These are phyloP conservation scores for Bocquillonia castaneifolia DNA, from an alignment of 441 rosid genomes.

Conservation along the genomic window DNA sequence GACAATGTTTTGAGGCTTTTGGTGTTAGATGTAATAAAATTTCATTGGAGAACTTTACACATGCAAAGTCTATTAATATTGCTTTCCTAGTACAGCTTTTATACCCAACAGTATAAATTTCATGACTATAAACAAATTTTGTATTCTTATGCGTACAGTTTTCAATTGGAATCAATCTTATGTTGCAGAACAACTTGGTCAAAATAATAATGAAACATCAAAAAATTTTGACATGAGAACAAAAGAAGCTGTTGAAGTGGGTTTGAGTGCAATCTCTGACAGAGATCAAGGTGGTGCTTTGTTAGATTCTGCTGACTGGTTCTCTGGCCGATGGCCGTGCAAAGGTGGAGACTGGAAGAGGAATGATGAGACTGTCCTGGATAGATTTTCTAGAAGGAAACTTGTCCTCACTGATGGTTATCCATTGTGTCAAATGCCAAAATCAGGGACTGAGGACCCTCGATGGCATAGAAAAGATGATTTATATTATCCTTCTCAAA, in stretches of 20 bases:
- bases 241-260: conserved; percentile 40
- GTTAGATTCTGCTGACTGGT: conserved; percentile 67
- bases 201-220: conserved; percentile 35
- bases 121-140: conserved; percentile 18
- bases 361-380: conserved; percentile 70
- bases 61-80: no score
- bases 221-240: conserved; percentile 33
- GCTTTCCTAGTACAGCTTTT: no score
- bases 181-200: conserved; percentile 32
- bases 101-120: background rate
- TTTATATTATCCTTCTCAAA: conserved; percentile 66
- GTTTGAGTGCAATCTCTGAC: conserved; percentile 34
- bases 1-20: background rate
- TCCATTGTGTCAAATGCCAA: conserved; percentile 91
- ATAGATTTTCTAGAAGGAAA: conserved; percentile 58
- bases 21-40: background rate
- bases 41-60: background rate
- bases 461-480: conserved; percentile 88
- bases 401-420: conserved; percentile 89
- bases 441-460: conserved; percentile 88
- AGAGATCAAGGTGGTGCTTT: conserved; percentile 38
- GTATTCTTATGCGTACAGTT: conserved; percentile 40
- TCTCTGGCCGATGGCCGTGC: conserved; percentile 80
- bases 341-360: conserved; percentile 99
- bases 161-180: conserved; percentile 39